Base-by-base conservation (phyloP, 176 grass and related monocot species). In the Echinochloa phyllopogon region DNA sequence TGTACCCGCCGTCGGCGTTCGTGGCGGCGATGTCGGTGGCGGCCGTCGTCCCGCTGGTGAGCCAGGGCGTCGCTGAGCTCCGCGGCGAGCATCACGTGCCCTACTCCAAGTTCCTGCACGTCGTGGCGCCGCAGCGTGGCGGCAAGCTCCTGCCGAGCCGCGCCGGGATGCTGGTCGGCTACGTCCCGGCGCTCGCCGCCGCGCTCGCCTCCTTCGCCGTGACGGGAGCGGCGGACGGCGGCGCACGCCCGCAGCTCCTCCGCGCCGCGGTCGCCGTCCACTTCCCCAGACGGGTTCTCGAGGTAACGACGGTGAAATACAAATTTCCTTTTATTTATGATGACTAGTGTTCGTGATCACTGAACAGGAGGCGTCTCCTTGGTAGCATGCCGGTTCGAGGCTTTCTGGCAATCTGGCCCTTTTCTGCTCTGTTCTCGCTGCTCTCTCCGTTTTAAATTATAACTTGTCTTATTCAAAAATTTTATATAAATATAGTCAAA, bases 281-380 rank as follows among this genome's bases (percentile, higher is more conserved):
- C 58, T 98, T 93, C 78, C 78, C 95, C 81, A 95, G 93, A 71
- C 92, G 95, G 6, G 67, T 89, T 2, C 72, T 98, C 4, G 92
- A 98, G 95, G 95, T 97, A 64, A n/a, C n/a, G n/a, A n/a, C n/a
- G n/a, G n/a, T n/a, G n/a, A n/a, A n/a, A n/a, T n/a, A n/a, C n/a
- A n/a, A n/a, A n/a, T n/a, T n/a, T n/a, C n/a, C n/a, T n/a, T n/a
- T n/a, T n/a, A n/a, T n/a, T n/a, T n/a, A n/a, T n/a, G n/a, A n/a
- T n/a, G n/a, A n/a, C n/a, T n/a, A n/a, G n/a, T n/a, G n/a, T n/a
- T n/a, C n/a, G n/a, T n/a, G n/a, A n/a, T n/a, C n/a, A n/a, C n/a
- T n/a, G n/a, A n/a, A n/a, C n/a, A n/a, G n/a, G n/a, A n/a, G n/a
- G n/a, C n/a, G n/a, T n/a, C n/a, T n/a, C n/a, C n/a, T n/a, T n/a